Base-by-base conservation (phyloP, 768 basidiomycete genomes). In the Mycena leptocephala region DNA sequence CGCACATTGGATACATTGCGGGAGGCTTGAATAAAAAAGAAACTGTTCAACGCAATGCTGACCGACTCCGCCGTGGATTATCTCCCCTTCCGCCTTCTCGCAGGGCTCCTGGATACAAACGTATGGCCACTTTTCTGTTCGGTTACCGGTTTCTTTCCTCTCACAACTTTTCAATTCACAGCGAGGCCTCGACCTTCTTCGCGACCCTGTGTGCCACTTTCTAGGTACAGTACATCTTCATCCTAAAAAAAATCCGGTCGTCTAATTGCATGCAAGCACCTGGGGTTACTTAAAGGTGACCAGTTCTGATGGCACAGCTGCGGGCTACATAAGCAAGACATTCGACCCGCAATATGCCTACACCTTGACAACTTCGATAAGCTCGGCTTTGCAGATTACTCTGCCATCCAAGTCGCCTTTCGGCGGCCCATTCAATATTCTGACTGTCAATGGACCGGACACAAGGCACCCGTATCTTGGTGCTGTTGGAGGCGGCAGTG, bases 31-130 rank as follows among this genome's bases (percentile, higher is more conserved):
- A 8, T 11, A 59, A 66, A n/a, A 65, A 39, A 41, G 63, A 58
- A 35, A 75, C 59, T 51, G 48, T 51, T 51, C 3, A 51, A 26
- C 51, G 51, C 35, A 75, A 70, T 39, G 28, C 28, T 16, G 51
- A 70, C 26, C 74, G 74, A 4, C 26, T 76, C 28, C 51, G 62
- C n/a, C 74, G 68, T 30, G 74, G 69, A 7, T 46, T 70, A 24
- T 14, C 68, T 11, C 74, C 63, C n/a, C 64, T 76, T 13, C 55
- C 75, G 32, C 75, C 74, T n/a, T 32, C 28, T 4, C 59, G 67
- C 24, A 35, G 62, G 48, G 46, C 48, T 28, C 20, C n/a, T 16
- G 35, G 46, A 5, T 35, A 10, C 33, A 58, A 41, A 68, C 59
- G 74, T 66, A n/a, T 51, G 2, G 74, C 32, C 30, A 48, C 30